Evolutionary conservation across 2,329 filamentous ascomycete species (phyloP), one percentile per base, ranked within the genome.

Genomic region (Exophiala aquamarina): DNA sequence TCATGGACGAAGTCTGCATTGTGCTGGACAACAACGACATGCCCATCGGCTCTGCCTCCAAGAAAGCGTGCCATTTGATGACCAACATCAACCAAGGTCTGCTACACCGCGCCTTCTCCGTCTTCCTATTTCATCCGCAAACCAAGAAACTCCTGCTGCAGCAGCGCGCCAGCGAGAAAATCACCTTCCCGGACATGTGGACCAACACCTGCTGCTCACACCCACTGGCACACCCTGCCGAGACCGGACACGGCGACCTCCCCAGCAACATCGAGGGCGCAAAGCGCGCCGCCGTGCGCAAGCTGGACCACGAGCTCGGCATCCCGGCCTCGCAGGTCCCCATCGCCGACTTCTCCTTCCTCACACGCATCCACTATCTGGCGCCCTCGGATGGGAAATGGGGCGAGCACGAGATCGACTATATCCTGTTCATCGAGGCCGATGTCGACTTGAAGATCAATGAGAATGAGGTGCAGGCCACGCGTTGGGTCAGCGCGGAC

Each of bases 171-270:
- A 76, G 84, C 32, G 92, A 97, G 75, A 98, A 98, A 77, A 98
- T 98, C 66, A 98, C 93, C 5, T 98, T 98, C 73, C 92, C 93
- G 39, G 89, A 95, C 67, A 91, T 96, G 86, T 98, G 93, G 93
- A 98, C 93, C 56, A 98, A 98, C 73, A 98, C 93, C 23, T 98
- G 93, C 79, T 98, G 93, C 77, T 98, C 93, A 31, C 93, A 98
- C 70, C 93, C 93, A 4, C 79, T 98, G 52, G 88, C 89, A 45
- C 87, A 96, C 58, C 87, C 93, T 7, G 86, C 86, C 56, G 93
- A 98, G 81, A 95, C 89, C 19, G 93, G 93, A 54, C 80, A 83
- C 23, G 55, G 55, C 34, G 86, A 86, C 58, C 77, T 98, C 34
- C 78, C 84, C 40, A 87, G 89, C 57, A 87, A 91, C 4, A 76